A percentile compares a stretch with the other conserved stretches of the same genome.
phyloP scores from a whole-genome alignment of 495 filamentous ascomycete genomes.

The Talaromyces thailandensis region DNA sequence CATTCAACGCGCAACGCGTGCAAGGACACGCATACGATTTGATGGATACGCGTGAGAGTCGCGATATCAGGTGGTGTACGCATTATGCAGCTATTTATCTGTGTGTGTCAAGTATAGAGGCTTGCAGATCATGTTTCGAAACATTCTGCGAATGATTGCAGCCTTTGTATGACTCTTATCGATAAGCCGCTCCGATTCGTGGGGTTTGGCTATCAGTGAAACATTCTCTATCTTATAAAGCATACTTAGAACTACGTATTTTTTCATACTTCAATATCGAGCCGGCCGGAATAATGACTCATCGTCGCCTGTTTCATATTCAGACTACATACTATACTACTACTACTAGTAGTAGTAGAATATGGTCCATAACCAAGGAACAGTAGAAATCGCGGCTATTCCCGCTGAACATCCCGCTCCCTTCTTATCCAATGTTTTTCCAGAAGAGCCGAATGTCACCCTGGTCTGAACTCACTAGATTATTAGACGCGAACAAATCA shows the following conservation, averaged over 20 bases:
- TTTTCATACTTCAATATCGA: background rate
- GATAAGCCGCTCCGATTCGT: background rate
- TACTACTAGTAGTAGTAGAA: too few relatives aligned
- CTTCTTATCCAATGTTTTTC: background rate
- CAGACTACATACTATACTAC: background rate
- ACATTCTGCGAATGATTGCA: background rate
- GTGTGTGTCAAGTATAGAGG: background rate
- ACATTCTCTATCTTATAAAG: background rate
- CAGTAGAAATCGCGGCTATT: background rate
- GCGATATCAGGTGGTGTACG: background rate
- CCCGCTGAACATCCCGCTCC: background rate
- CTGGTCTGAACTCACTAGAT: background rate
- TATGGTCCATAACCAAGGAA: background rate
- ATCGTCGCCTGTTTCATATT: background rate
- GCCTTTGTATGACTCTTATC: background rate
- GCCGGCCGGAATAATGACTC: background rate
- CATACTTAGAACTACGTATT: background rate
- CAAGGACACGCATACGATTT: background rate
- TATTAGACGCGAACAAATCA: background rate
- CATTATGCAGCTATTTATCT: background rate
- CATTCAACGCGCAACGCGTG: background rate
- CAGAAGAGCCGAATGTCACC: background rate
- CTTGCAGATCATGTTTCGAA: conserved; percentile 3
- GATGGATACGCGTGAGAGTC: background rate
- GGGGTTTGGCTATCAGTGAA: background rate